Evolutionary conservation across 495 filamentous ascomycete species (phyloP), one percentile per base, ranked within the genome.

Genomic region (Achaetomiella virescens): DNA sequence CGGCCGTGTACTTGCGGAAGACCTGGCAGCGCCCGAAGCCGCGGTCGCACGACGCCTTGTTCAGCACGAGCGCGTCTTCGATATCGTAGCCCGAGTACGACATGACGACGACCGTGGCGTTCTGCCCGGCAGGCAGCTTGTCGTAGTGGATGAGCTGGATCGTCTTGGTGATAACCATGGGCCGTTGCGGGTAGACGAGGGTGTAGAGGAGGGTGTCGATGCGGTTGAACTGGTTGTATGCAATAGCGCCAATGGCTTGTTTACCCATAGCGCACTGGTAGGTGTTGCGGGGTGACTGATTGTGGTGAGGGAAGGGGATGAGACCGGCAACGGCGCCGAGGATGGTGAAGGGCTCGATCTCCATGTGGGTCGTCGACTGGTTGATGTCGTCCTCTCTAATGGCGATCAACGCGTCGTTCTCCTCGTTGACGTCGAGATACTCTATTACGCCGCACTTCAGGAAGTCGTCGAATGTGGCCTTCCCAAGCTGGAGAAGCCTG

Each of bases 211-310:
- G 80, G 3, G 91, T 96, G 65, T 99, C 93, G 67, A 99, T 93
- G 21, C 93, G 85, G 56, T 88, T 83, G 74, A 96, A 95, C 69
- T 97, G 95, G 64, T 99, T 99, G 59, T 93, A 90, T 12, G 92
- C 91, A 67, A 97, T 96, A 18, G 92, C 90, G 47, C 93, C 93
- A 68, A 99, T 97, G 17, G 93, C 93, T 87, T 99, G 93, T 73
- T 99, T 99, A 78, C 93, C 93, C 93, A 99, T 99, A 71, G 93
- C 93, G 70, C 95, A 97, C 75, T 98, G 93, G 66, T 99, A 99
- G 8, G 93, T 99, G 68, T 99, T 99, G 75, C 93, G 84, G 9
- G 93, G 93, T 4, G 93, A 99, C 70, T 99, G 93, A 70, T 99
- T 99, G 76, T 99, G 93, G 72, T 99, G 95, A 11, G 93, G 93